Base-by-base conservation (phyloP, 768 basidiomycete species). In the Leccinum longicurvipes region DNA sequence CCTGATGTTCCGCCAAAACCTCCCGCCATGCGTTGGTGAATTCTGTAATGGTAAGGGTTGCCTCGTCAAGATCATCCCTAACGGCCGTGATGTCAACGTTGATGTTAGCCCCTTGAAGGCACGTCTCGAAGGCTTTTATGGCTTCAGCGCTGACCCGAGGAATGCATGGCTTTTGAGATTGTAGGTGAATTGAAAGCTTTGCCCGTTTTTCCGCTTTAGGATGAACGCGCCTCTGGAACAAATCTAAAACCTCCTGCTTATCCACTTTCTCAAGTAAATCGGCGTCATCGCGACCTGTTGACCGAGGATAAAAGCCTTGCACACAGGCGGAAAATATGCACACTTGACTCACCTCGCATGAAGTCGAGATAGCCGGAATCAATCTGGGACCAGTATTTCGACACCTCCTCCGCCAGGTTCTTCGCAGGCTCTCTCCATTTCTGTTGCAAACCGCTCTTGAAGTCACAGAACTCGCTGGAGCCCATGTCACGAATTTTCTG, bases 391-490 rank as follows among this genome's bases (percentile, higher is more conserved):
- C 87, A 86, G 65, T 86, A 91, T 58, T 78, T 76, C n/a, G 74
- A 72, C 3, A 78, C 74, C 74, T 99, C 97, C 66, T 96, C 90
- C 8, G 76, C 75, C 48, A 98, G 71, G 68, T 97, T 98, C 80
- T 98, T 98, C 63, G 86, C 78, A 32, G 83, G 87, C 67, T 98
- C 94, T 55, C 83, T 74, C 85, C 90, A 91, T 64, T 86, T 87
- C 67, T 84, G 84, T 68, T 89, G 83, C 57, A 98, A 71, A 21
- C 90, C 83, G 41, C 70, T 74, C 72, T 87, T 89, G 67, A 98
- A 92, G 63, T 88, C 85, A 21, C 78, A 73, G 65, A 98, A 94
- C 61, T 89, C 86, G 25, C 79, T 85, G 6, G 80, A 76, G 6
- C 70, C 69, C 89, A 98, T 91, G 6, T 76, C 78, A 64, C 81